Conservation (phyloP, 225 moss, liverwort and hornwort species). For the Thuidium tamariscinum region DNA sequence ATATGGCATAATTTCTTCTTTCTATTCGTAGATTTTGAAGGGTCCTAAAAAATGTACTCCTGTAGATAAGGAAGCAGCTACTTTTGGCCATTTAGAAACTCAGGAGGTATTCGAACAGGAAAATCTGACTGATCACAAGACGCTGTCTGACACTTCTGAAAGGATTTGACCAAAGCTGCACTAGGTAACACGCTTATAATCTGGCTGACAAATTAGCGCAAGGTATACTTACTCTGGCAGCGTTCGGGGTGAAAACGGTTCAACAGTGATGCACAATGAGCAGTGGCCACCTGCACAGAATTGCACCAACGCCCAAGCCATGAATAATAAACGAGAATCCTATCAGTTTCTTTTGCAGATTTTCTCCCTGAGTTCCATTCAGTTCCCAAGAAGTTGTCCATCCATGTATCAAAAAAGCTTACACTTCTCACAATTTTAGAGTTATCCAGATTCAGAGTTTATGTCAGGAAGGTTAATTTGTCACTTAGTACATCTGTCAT, state of each 20-base stretch:
- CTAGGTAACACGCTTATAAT: background rate
- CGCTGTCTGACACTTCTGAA: background rate
- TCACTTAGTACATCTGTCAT: background rate
- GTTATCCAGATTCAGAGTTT: background rate
- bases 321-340: background rate
- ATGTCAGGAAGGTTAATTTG: background rate
- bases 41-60: background rate
- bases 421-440: background rate
- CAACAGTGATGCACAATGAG: conserved; percentile 74
- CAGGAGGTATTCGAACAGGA: background rate
- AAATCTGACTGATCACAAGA: background rate
- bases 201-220: background rate
- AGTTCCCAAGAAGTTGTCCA: background rate
- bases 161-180: background rate
- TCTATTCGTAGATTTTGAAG: background rate
- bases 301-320: background rate
- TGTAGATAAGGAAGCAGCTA: background rate
- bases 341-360: background rate
- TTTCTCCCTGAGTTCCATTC: background rate
- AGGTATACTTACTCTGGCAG: conserved; percentile 43
- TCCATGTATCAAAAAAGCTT: background rate
- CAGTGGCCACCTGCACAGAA: conserved; percentile 68
- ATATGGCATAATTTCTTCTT: background rate
- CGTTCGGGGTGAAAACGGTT: conserved; percentile 60
- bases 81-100: background rate